Evolutionary conservation across 2,329 filamentous ascomycete species (phyloP), one percentile per base, ranked within the genome.

Genomic region (Dichotomopilus funicola): DNA sequence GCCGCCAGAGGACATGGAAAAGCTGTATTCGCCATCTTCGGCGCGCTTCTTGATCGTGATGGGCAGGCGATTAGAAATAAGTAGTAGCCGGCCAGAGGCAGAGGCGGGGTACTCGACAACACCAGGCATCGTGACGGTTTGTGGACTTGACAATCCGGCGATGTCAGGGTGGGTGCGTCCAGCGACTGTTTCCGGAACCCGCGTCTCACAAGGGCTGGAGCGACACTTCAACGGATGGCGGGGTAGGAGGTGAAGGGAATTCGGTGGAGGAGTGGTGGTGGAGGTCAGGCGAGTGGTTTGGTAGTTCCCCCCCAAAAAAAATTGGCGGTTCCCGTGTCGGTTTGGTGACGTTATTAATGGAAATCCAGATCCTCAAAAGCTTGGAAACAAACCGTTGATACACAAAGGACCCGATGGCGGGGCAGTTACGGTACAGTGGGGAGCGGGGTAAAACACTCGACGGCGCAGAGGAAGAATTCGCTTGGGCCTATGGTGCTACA

Each of bases 1-100:
- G 42, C 94, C 94, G 56, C 94, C 94, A 1, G 94, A 97, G 47
- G 92, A 97, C 89, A 96, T 96, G 70, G 88, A 90, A 72, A 95
- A 96, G 67, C 86, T 82, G 76, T 96, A 99, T 70, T 87, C 87
- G 66, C 90, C 91, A 77, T 96, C 89, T 51, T 94, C 89, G 52
- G 87, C 87, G 63, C 89, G 87, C 76, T 96, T 27, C 19, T 27
- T 96, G 75, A 97, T 95, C 61, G 92, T 97, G 71, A 97, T 95
- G 56, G 94, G 92, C 43, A 97, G 80, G 53, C 94, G 89, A 71
- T 99, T 99, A 38, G 92, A 96, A 64, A 96, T 86, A 48, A 97
- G 85, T 51, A 96, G 81, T 52, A 96, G 79, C 61, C 82, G 75
- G 60, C 77, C 77, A 6, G 61, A 57, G 34, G 51, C 38, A 46